These are phyloP conservation scores for Aureoboletus auriporus DNA, from an alignment of 768 basidiomycete species.

Conservation along the genomic window DNA sequence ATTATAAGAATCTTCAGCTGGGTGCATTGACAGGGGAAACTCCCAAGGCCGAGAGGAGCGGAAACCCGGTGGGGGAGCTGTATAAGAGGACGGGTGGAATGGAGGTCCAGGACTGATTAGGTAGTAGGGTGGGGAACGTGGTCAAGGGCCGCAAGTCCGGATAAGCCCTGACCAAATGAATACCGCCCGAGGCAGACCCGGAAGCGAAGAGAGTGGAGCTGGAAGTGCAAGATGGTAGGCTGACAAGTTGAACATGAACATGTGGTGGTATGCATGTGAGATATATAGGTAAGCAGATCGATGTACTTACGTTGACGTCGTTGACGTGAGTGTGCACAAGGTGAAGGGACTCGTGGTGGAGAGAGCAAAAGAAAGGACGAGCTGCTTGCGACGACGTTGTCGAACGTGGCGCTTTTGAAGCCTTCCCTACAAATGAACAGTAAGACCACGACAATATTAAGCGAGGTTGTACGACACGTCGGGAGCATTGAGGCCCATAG, in stretches of 20 bases:
- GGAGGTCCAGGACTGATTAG: conserved; percentile 6
- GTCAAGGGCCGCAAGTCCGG: conserved; percentile 17
- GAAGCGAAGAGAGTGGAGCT: conserved; percentile 11
- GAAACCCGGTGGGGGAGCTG: not conserved
- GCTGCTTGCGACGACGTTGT: conserved; percentile 9
- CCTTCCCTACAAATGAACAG: not conserved
- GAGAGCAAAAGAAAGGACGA: conserved; percentile 11
- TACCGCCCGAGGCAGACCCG: conserved; percentile 5
- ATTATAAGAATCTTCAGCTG: not conserved
- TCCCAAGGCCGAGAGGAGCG: conserved; percentile 1
- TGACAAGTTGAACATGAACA: conserved; percentile 16
- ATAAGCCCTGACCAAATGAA: conserved; percentile 5
- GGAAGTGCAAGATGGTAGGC: conserved; percentile 16
- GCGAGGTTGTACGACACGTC: conserved; percentile 19
- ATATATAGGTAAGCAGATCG: conserved; percentile 13
- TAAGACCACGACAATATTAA: conserved; percentile 7
- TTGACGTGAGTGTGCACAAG: conserved; percentile 18
- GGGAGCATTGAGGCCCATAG: not conserved
- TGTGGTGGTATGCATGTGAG: conserved; percentile 28
- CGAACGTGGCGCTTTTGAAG: not conserved
- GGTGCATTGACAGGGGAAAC: no score
- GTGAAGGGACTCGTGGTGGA: conserved; percentile 11
- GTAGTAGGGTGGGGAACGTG: conserved; percentile 7
- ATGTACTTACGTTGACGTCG: conserved; percentile 17
- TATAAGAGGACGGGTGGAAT: not conserved